These are phyloP conservation scores for Mucor circinelloides DNA, from an alignment of 371 early-diverging fungal species.

Conservation along the genomic window DNA sequence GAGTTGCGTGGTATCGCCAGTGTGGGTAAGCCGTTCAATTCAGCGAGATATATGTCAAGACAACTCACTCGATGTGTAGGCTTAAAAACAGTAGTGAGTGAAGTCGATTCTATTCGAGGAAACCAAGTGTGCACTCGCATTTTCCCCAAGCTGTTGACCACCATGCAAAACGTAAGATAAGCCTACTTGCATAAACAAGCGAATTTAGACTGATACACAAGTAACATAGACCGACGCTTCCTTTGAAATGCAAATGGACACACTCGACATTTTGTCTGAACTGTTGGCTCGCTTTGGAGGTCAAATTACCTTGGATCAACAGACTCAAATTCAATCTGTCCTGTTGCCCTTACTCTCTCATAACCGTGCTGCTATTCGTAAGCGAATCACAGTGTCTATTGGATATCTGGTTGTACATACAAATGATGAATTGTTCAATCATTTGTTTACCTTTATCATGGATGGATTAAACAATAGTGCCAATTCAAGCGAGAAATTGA, in stretches of 20 bases:
- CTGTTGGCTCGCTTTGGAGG: slow-evolving; percentile 78
- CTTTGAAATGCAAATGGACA: slow-evolving; percentile 80
- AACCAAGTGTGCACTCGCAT: slow-evolving; percentile 59
- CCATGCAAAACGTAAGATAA: slow-evolving; percentile 57
- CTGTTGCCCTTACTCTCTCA: slow-evolving; percentile 73
- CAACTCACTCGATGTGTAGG: slow-evolving; percentile 22
- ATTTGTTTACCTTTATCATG: slow-evolving; percentile 48
- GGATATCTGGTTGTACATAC: slow-evolving; percentile 74
- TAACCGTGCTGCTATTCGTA: slow-evolving; percentile 80
- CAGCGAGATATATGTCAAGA: no score
- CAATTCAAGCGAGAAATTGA: slow-evolving; percentile 62
- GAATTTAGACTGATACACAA: neutral
- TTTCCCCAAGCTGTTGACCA: slow-evolving; percentile 64
- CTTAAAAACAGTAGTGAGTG: slow-evolving; percentile 79
- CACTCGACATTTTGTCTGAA: slow-evolving; percentile 85
- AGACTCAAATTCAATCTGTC: slow-evolving; percentile 62
- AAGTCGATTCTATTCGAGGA: slow-evolving; percentile 54
- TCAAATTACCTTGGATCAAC: slow-evolving; percentile 52
- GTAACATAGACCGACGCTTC: slow-evolving; percentile 42
- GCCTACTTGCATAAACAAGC: neutral
- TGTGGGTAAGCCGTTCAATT: slow-evolving; percentile 67
- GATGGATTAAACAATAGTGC: slow-evolving; percentile 42
- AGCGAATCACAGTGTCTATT: slow-evolving; percentile 78
- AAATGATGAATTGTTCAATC: slow-evolving; percentile 73
- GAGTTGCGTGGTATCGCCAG: slow-evolving; percentile 79